Evolutionary conservation across 176 grass and related monocot species (phyloP), one percentile per base, ranked within the genome.

Genomic region (Leersia perrieri): DNA sequence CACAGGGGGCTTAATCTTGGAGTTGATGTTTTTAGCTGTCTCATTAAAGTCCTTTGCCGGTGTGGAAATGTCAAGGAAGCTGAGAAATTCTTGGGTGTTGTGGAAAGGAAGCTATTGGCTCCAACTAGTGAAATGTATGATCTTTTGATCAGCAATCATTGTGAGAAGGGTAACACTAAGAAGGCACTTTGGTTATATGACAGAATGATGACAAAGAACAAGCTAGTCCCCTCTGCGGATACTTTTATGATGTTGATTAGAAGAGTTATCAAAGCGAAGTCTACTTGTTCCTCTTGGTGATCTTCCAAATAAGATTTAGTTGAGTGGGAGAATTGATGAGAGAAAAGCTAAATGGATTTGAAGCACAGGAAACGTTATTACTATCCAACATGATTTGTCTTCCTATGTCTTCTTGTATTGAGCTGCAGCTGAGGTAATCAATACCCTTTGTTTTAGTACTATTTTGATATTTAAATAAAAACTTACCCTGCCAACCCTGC

Each of bases 131-230:
- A 72, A 26, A 67, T 91, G 30, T 84, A 89, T 23, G 81, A 91
- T 61, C 28, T 73, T 14, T 45, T 98, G 57, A 98, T 95, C 31
- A 76, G 57, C 32, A 72, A 78, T 25, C 82, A 77, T 75, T 95
- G 90, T 69, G 39, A 95, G 60, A 86, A 83, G 78, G 86, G 86
- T 61, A 64, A 88, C 49, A 68, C 63, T 64, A 89, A 93, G 35
- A 93, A 75, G 45, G 92, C 90, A 58, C 88, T 98, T 85, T 42
- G 58, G 73, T 88, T 88, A 60, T 98, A 91, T 11, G 90, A 98
- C 85, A 89, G 31, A 64, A 98, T 95, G 73, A 87, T 88, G 61
- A 5, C 42, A 35, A 61, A 30, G 28, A 67, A 28, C 75, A 73
- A 60, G 40, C 79, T 91, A 58, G 41, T 91, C 45, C 95, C 92